Conservation (phyloP, 768 basidiomycete species). For the Erythrobasidium yunnanense region DNA sequence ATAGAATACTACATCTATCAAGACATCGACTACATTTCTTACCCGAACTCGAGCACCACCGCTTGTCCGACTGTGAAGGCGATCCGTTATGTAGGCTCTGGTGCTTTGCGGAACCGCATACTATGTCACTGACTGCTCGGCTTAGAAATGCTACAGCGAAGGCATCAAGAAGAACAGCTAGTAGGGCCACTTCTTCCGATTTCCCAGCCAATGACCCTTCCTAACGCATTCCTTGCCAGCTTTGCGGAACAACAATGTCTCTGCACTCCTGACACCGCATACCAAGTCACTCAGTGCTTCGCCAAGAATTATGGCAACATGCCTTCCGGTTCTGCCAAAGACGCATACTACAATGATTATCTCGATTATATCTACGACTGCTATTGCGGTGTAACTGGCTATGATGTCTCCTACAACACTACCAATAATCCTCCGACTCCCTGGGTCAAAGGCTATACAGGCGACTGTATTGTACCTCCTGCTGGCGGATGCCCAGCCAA, state of each 20-base stretch:
- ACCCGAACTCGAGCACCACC: neutral
- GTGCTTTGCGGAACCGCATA: too few species aligned
- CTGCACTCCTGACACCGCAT: neutral
- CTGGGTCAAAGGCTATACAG: slow-evolving; percentile 9
- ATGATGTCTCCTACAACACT: slow-evolving; percentile 7
- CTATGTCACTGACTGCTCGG: too few species aligned
- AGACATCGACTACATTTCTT: slow-evolving; percentile 1
- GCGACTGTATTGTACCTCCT: slow-evolving; percentile 1
- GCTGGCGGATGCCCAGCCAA: neutral
- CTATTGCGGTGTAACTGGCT: neutral
- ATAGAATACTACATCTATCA: slow-evolving; percentile 1
- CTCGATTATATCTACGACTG: too few species aligned
- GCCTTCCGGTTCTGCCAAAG: neutral
- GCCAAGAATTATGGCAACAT: neutral
- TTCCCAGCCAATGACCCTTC: too few species aligned
- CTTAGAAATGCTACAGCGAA: too few species aligned
- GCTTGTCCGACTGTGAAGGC: neutral
- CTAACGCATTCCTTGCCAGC: too few species aligned
- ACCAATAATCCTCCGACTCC: neutral
- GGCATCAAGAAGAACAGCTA: too few species aligned
- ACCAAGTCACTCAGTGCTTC: slow-evolving; percentile 10
- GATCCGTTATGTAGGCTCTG: neutral
- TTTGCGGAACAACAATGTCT: neutral
- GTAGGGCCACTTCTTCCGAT: too few species aligned
- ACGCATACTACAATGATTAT: slow-evolving; percentile 1